These are phyloP conservation scores for Hymenoscyphus infarciens DNA, from an alignment of 2,329 filamentous ascomycete genomes.

Conservation along the genomic window DNA sequence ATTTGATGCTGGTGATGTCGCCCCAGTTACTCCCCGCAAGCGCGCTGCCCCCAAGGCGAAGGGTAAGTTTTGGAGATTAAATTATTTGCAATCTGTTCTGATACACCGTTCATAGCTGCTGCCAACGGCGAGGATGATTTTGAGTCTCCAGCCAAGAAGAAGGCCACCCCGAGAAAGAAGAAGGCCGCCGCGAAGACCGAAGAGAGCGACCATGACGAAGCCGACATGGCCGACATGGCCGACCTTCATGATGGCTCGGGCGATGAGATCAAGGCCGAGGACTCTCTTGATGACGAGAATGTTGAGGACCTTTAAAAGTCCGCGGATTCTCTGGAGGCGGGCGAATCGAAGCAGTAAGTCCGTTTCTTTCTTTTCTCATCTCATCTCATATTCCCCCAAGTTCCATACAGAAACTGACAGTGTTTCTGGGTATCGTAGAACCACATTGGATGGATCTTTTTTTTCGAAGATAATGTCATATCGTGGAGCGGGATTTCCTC, in stretches of 20 bases:
- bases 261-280: slow-evolving; percentile 1
- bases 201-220: neutral
- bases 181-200: neutral
- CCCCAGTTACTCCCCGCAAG: slow-evolving; percentile 7
- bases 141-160: slow-evolving; percentile 2
- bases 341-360: neutral
- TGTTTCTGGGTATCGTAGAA: neutral
- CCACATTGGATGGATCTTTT: neutral
- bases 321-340: neutral
- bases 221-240: neutral
- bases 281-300: neutral
- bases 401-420: neutral
- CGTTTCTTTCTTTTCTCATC: neutral
- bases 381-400: neutral
- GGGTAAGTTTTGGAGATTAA: neutral
- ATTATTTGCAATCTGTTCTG: neutral
- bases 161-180: neutral
- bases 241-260: slow-evolving; percentile 4
- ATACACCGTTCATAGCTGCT: neutral
- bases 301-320: neutral
- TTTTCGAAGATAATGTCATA: neutral
- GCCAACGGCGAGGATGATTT: neutral
- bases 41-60: slow-evolving; percentile 2
- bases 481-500: neutral
- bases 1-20: neutral